Evolutionary conservation across 345 rosid species (phyloP).

Genomic region (Acer negundo): DNA sequence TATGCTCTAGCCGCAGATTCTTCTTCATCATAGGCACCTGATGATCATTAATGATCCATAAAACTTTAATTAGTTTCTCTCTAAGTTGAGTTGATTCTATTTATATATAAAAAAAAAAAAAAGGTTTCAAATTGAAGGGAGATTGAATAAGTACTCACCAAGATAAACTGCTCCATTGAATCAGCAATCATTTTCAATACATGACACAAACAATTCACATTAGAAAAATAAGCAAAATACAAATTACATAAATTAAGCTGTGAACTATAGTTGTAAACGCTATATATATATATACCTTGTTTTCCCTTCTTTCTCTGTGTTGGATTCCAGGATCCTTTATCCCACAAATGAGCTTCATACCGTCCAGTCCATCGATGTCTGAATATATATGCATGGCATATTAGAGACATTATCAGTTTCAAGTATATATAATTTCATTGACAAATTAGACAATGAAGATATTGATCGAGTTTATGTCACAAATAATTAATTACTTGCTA

Average conservation of each 20-base stretch:
- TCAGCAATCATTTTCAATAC: conserved; percentile 1
- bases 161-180: conserved; percentile 35
- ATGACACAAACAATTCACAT: conserved; percentile 12
- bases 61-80: neutral
- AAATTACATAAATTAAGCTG: neutral
- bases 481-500: conserved; percentile 33
- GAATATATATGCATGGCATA: neutral
- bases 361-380: conserved; percentile 52
- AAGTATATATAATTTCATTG: neutral
- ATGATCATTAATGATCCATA: neutral
- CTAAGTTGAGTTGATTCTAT: neutral
- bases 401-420: neutral
- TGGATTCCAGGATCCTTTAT: conserved; percentile 50
- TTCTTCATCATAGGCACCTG: conserved; percentile 49
- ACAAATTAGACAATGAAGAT: neutral
- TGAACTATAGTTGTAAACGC: neutral
- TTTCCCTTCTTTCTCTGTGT: conserved; percentile 49
- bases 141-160: conserved; percentile 22
- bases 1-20: conserved; percentile 51
- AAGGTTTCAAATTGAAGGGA: neutral
- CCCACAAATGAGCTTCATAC: conserved; percentile 53
- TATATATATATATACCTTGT: conserved; percentile 24
- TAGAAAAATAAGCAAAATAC: neutral
- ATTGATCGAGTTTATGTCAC: neutral
- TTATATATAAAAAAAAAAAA: neutral